phyloP scores from a whole-genome alignment of 106 monocot species.

The Acorus calamus region DNA sequence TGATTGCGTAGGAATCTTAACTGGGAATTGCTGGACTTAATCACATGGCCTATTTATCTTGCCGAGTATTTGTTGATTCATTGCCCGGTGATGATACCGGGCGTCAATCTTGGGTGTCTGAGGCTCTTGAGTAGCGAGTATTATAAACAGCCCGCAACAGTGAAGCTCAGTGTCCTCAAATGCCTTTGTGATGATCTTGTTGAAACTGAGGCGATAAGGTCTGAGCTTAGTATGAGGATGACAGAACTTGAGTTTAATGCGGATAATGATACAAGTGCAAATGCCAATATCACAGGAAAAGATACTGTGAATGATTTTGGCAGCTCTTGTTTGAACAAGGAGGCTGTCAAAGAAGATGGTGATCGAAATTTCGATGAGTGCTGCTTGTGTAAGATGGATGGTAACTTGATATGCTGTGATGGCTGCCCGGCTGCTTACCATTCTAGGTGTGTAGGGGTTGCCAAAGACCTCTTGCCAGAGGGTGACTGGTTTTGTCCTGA shows the following conservation, averaged over 20 bases:
- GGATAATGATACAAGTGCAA: constrained; percentile 20
- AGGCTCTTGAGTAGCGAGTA: constrained; percentile 62
- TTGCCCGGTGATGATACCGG: constrained; percentile 27
- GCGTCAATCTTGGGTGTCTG: constrained; percentile 39
- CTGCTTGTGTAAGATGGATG: constrained; percentile 88
- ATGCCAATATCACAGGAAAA: constrained; percentile 13
- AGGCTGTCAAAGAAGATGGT: constrained; percentile 19
- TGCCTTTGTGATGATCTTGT: constrained; percentile 84
- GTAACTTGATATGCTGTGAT: constrained; percentile 93
- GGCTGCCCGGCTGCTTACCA: constrained; percentile 98
- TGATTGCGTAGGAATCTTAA: constrained; percentile 60
- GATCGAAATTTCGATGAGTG: constrained; percentile 90
- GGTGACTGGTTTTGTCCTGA: constrained; percentile 98
- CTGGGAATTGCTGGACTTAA: constrained; percentile 72
- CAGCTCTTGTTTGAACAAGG: constrained; percentile 7
- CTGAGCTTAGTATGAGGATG: constrained; percentile 49
- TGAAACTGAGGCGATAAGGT: constrained; percentile 58
- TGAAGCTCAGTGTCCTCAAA: constrained; percentile 78
- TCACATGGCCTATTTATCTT: constrained; percentile 88
- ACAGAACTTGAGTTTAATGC: constrained; percentile 22
- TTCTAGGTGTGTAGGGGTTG: constrained; percentile 82
- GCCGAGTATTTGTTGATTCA: constrained; percentile 54
- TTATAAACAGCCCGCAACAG: constrained; percentile 55
- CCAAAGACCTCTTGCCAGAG: constrained; percentile 72
- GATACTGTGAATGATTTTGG: constrained; percentile 7